phyloP scores from a whole-genome alignment of 2,329 filamentous ascomycete genomes.

The Colletotrichum sp. region DNA sequence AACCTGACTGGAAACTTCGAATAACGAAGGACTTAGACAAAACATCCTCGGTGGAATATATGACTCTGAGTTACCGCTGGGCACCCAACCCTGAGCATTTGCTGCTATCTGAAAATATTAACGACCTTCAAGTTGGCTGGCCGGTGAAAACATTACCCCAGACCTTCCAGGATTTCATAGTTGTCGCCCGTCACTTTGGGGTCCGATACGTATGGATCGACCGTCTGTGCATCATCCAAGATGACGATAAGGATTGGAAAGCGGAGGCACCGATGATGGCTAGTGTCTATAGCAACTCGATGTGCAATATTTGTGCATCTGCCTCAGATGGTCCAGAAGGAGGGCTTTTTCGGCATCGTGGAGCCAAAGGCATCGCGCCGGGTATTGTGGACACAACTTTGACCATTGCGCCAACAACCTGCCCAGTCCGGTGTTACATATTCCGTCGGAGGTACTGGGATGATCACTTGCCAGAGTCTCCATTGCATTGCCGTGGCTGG shows the following conservation, averaged over 20 bases:
- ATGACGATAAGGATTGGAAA: background rate
- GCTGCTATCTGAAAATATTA: background rate
- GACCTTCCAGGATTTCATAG: background rate
- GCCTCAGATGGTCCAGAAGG: background rate
- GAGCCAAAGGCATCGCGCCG: background rate
- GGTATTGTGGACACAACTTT: background rate
- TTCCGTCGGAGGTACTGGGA: background rate
- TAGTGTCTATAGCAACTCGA: background rate
- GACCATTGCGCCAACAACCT: background rate
- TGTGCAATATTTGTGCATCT: background rate
- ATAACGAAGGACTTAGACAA: background rate
- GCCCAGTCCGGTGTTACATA: background rate
- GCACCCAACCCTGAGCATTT: background rate
- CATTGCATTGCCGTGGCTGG: background rate
- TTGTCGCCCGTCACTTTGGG: background rate
- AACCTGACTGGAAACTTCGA: background rate
- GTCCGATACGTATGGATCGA: background rate
- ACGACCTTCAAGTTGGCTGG: background rate
- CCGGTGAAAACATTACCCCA: background rate
- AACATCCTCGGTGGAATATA: background rate
- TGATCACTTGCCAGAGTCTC: background rate
- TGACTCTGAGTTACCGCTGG: background rate
- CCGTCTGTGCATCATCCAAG: background rate
- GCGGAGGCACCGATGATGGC: background rate
- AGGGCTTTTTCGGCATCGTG: background rate